A percentile compares a stretch with the other conserved stretches of the same genome.
These are phyloP conservation scores for Talaromyces rugulosus DNA, from an alignment of 2,329 filamentous ascomycete species.

Conservation along the genomic window DNA sequence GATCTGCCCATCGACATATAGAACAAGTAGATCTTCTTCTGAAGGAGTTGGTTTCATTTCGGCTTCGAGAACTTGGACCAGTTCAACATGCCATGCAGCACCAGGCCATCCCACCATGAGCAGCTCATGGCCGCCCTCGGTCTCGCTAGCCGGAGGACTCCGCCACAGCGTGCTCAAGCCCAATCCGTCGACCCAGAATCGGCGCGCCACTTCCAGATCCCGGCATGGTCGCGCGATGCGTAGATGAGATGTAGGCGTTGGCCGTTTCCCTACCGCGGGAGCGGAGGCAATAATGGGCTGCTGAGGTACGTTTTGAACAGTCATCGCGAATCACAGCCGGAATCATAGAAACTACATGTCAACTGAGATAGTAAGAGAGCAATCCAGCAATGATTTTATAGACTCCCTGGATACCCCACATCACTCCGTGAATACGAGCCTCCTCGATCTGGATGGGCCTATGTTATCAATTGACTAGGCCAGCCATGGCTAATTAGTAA, in stretches of 20 bases:
- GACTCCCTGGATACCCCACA: background rate
- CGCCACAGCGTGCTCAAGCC: slow-evolving; percentile 33
- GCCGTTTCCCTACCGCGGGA: slow-evolving; percentile 3
- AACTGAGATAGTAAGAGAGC: too few species aligned
- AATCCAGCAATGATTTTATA: background rate
- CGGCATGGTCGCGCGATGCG: slow-evolving; percentile 43
- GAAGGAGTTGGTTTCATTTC: slow-evolving; percentile 26
- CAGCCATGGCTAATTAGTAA: background rate
- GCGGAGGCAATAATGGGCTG: background rate
- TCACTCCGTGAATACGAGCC: background rate
- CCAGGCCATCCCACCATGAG: slow-evolving; percentile 39
- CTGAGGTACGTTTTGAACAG: background rate
- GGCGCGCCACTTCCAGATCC: slow-evolving; percentile 34
- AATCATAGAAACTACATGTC: background rate
- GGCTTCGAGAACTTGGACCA: slow-evolving; percentile 31
- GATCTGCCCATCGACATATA: slow-evolving; percentile 35
- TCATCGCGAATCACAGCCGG: background rate
- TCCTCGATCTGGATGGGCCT: background rate
- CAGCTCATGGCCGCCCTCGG: slow-evolving; percentile 35
- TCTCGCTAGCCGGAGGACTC: slow-evolving; percentile 13
- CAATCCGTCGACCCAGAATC: slow-evolving; percentile 42
- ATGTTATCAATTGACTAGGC: background rate
- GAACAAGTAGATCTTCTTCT: slow-evolving; percentile 43
- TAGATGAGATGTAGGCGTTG: slow-evolving; percentile 19
- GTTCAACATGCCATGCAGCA: slow-evolving; percentile 43